Conservation (phyloP, 495 filamentous ascomycete genomes). For the Hypomontagnella monticulosa region DNA sequence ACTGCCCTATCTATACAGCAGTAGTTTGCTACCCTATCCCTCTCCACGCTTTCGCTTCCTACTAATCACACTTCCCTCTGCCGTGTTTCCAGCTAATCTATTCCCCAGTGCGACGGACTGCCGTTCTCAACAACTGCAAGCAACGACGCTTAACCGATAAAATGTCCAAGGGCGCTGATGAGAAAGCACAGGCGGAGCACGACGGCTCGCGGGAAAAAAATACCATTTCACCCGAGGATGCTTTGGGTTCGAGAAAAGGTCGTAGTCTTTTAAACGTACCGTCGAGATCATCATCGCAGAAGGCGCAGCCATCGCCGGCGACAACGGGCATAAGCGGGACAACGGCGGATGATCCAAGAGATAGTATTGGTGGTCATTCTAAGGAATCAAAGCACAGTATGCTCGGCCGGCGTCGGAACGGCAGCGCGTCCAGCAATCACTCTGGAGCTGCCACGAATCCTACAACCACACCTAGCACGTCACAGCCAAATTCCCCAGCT, state of each 20-base stretch:
- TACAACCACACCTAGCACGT: conserved; percentile 55
- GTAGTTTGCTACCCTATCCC: background rate
- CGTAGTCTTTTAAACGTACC: conserved; percentile 68
- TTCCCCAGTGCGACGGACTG: conserved; percentile 18
- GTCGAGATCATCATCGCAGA: conserved; percentile 75
- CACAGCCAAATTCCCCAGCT: conserved; percentile 58
- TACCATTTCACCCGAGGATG: conserved; percentile 53
- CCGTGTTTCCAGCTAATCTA: conserved; percentile 8
- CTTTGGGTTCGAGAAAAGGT: conserved; percentile 62
- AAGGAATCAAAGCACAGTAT: conserved; percentile 76
- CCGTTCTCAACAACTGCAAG: conserved; percentile 23
- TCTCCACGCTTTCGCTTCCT: background rate
- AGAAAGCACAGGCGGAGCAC: conserved; percentile 48
- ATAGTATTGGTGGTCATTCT: conserved; percentile 68
- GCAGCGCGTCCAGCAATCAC: conserved; percentile 68
- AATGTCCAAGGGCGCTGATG: conserved; percentile 53
- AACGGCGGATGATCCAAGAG: conserved; percentile 67
- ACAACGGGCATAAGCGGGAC: conserved; percentile 72
- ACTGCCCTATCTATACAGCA: background rate
- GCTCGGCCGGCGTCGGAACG: conserved; percentile 71
- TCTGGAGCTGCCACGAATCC: conserved; percentile 58
- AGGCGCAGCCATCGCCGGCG: conserved; percentile 68
- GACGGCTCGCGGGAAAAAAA: conserved; percentile 61
- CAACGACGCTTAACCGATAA: conserved; percentile 25
- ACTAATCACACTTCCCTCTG: background rate